A percentile compares a stretch with the other conserved stretches of the same genome.
Conservation (phyloP, 2,329 filamentous ascomycete genomes). For the Fusarium sp. region DNA sequence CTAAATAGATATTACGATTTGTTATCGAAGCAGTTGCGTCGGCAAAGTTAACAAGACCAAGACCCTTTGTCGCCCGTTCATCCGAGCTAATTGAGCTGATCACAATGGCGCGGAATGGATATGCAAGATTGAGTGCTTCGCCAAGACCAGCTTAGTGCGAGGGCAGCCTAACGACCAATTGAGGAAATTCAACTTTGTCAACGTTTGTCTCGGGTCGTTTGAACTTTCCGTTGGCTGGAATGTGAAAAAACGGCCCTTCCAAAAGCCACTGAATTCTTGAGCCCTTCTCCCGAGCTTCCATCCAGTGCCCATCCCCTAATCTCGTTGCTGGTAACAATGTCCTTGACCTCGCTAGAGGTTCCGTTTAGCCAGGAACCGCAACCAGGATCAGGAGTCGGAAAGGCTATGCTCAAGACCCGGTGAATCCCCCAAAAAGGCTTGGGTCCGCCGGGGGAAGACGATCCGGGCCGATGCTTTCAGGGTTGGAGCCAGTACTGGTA, state of each 20-base stretch:
- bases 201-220: slow-evolving; percentile 3
- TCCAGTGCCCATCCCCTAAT: slow-evolving; percentile 28
- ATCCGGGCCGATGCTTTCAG: slow-evolving; percentile 50
- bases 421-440: slow-evolving; percentile 33
- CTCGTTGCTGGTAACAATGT: slow-evolving; percentile 18
- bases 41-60: slow-evolving; percentile 6
- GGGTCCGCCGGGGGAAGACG: slow-evolving; percentile 48
- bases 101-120: slow-evolving; percentile 33
- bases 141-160: slow-evolving; percentile 26
- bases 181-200: slow-evolving; percentile 1
- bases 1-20: slow-evolving; percentile 12
- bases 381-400: slow-evolving; percentile 32
- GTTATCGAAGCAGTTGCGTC: not conserved
- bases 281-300: slow-evolving; percentile 37
- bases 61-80: slow-evolving; percentile 12
- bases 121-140: slow-evolving; percentile 44
- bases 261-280: slow-evolving; percentile 8
- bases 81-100: slow-evolving; percentile 28
- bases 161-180: not conserved
- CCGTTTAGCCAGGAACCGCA: slow-evolving; percentile 42
- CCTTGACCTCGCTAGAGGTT: slow-evolving; percentile 18
- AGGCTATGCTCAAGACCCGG: slow-evolving; percentile 22
- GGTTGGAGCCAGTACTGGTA: slow-evolving; percentile 46
- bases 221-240: slow-evolving; percentile 19
- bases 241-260: slow-evolving; percentile 9